Evolutionary conservation across 225 moss, liverwort and hornwort species (phyloP).

Genomic region (Bryum argenteum): DNA sequence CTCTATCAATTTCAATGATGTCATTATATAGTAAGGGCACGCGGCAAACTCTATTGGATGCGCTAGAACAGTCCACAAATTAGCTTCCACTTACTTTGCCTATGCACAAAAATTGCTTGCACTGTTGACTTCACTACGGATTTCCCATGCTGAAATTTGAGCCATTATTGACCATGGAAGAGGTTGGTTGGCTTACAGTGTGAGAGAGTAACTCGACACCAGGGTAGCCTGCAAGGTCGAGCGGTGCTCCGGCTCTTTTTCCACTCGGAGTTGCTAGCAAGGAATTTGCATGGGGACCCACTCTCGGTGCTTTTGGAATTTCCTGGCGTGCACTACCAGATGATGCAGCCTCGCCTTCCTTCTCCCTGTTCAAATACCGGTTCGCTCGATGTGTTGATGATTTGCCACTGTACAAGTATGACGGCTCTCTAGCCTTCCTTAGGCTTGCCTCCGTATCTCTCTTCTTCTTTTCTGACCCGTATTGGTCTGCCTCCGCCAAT

Average conservation of each 20-base stretch:
- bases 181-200: slow-evolving; percentile 56
- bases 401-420: slow-evolving; percentile 76
- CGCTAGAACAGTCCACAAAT: no score
- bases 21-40: slow-evolving; percentile 3
- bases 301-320: slow-evolving; percentile 55
- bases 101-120: no score
- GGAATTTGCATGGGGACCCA: slow-evolving; percentile 64
- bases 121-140: no score
- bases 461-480: slow-evolving; percentile 78
- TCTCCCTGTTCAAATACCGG: slow-evolving; percentile 86
- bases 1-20: slow-evolving; percentile 5
- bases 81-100: no score
- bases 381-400: slow-evolving; percentile 79
- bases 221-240: slow-evolving; percentile 71
- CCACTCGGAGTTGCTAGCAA: slow-evolving; percentile 56
- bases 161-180: neutral
- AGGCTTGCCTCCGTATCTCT: slow-evolving; percentile 65
- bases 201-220: slow-evolving; percentile 83
- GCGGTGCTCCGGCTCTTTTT: slow-evolving; percentile 60
- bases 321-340: slow-evolving; percentile 67
- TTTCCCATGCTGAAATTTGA: no score
- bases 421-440: slow-evolving; percentile 71
- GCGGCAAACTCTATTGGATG: slow-evolving; percentile 9
- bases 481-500: slow-evolving; percentile 73
- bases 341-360: slow-evolving; percentile 84